Percentiles rank a stretch among this genome's conserved stretches.
Conservation (phyloP, 176 grass and related monocot species). For the Triticum timopheevii region DNA sequence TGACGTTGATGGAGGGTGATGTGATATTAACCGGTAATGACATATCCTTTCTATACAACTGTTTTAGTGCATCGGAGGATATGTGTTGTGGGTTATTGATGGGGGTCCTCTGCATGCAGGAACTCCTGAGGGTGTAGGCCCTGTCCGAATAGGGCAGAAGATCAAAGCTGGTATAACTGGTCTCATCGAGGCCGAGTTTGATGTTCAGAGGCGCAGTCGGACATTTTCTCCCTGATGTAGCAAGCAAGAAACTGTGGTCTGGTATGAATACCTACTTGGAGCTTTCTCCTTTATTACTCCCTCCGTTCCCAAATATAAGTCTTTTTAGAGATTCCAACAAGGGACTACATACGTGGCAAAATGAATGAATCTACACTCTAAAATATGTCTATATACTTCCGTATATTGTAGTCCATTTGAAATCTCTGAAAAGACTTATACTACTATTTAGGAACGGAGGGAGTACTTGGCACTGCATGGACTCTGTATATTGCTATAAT, state of each 20-base stretch:
- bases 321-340: too few relatives aligned
- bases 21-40: conserved; percentile 85
- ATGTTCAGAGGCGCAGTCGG: conserved; percentile 71
- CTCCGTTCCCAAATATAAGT: too few relatives aligned
- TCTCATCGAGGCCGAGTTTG: conserved; percentile 83
- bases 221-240: conserved; percentile 41
- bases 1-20: conserved; percentile 92
- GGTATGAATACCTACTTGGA: not conserved
- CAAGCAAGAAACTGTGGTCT: conserved; percentile 16
- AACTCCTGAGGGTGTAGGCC: conserved; percentile 86
- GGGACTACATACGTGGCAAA: too few relatives aligned
- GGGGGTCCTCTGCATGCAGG: conserved; percentile 47
- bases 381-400: too few relatives aligned
- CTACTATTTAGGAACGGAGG: too few relatives aligned
- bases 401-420: too few relatives aligned
- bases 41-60: not conserved
- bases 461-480: not conserved
- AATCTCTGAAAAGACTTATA: too few relatives aligned
- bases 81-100: not conserved
- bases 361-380: too few relatives aligned
- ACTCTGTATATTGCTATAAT: not conserved
- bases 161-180: conserved; percentile 91
- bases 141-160: conserved; percentile 80
- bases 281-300: not conserved
- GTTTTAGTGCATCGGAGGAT: not conserved